Evolutionary conservation across 768 basidiomycete species (phyloP), one percentile per base, ranked within the genome.

Genomic region (Crepidotus variabilis): DNA sequence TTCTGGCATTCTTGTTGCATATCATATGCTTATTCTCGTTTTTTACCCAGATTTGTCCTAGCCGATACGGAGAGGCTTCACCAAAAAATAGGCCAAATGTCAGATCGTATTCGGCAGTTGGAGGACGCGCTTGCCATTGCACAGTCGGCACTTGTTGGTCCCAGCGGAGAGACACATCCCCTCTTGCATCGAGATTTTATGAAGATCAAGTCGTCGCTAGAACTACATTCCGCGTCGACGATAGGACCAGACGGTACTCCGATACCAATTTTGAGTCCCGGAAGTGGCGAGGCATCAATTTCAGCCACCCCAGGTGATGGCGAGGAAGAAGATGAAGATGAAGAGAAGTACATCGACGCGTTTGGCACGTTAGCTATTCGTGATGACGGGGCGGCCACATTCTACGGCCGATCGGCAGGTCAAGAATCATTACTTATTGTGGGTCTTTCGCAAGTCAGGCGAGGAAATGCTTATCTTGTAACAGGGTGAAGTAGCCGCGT

Each of bases 61-160:
- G 86, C 86, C 2, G 86, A 86, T 56, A 88, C 86, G 0, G 87
- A 87, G 57, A 82, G 81, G 55, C 71, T 88, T 47, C 87, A 89
- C 64, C 72, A 79, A 45, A 88, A 87, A 67, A 88, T 89, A 47
- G 72, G 80, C 0, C 71, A 73, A 36, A 88, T 89, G 85, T 83
- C 82, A 54, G 82, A 86, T 65, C 82, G 87, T 21, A 87, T 89
- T 50, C 81, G 86, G 23, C 83, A 80, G 54, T 80, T 89, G 24
- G 88, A 89, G 67, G 85, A 87, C 61, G 87, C 87, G 6, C 75
- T 89, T 5, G 72, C 75, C 5, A 75, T 82, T 52, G 65, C 83
- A 8, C 84, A 89, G 34, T 71, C 78, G 2, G 74, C 76, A 0
- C 63, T 78, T 14, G 74, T 78, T 0, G 64, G 67, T 14, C 59